Evolutionary conservation across 1,284 basidiomycete genomes (phyloP).

Genomic region (Anthracocystis walkeri): DNA sequence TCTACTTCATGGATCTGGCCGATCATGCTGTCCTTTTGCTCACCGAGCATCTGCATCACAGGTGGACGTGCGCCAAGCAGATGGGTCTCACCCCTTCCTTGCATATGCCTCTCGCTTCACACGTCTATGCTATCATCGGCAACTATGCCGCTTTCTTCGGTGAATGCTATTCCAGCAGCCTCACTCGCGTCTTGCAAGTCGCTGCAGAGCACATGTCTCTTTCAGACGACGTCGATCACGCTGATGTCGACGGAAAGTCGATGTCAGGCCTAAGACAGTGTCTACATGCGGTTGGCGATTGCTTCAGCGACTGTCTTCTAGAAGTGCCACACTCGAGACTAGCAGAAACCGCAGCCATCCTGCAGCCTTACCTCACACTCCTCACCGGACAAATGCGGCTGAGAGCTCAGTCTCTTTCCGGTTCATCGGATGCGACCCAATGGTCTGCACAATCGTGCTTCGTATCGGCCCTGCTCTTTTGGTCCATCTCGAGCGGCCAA

Average conservation of each 20-base stretch:
- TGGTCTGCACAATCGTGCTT: constrained; percentile 13
- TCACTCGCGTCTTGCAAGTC: constrained; percentile 19
- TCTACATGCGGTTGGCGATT: constrained; percentile 11
- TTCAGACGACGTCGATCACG: constrained; percentile 18
- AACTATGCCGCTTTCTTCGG: constrained; percentile 19
- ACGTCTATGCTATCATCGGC: constrained; percentile 20
- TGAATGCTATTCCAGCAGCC: constrained; percentile 13
- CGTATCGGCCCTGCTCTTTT: constrained; percentile 11
- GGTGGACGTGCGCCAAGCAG: constrained; percentile 42
- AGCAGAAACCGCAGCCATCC: constrained; percentile 10
- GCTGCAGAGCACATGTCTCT: constrained; percentile 35
- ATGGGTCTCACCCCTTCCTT: constrained; percentile 5
- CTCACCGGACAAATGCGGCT: constrained; percentile 27
- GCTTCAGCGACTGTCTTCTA: constrained; percentile 17
- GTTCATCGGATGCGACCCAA: background rate
- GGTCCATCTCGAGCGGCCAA: constrained; percentile 9
- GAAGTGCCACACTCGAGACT: background rate
- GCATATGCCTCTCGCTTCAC: constrained; percentile 18
- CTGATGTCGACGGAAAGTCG: background rate
- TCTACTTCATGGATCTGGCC: constrained; percentile 28
- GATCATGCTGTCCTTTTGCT: constrained; percentile 32
- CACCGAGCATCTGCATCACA: constrained; percentile 31
- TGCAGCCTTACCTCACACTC: constrained; percentile 27
- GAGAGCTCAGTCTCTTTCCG: background rate
- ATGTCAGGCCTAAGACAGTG: background rate